Conservation (phyloP, 192 early-diverging fungal species). For the Entophlyctis luteolus region DNA sequence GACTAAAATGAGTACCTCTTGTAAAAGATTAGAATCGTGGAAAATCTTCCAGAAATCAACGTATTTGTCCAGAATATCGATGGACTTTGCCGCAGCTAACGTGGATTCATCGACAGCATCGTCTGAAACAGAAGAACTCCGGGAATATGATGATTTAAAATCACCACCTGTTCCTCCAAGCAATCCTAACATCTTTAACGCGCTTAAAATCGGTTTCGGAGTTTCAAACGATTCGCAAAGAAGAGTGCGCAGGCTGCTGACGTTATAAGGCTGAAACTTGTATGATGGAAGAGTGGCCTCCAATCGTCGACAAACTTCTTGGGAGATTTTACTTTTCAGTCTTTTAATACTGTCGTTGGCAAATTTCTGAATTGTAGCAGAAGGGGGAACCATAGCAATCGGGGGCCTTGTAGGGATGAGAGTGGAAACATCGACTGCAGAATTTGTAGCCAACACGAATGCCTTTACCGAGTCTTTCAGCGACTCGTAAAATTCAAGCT, state of each 20-base stretch:
- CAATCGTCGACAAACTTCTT: background rate
- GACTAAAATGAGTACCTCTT: background rate
- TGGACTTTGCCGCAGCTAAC: too few relatives aligned
- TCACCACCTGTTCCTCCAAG: background rate
- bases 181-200: constrained; percentile 4
- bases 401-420: background rate
- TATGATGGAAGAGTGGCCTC: background rate
- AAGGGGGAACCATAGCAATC: background rate
- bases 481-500: background rate
- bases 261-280: constrained; percentile 3
- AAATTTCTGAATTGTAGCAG: background rate
- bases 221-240: background rate
- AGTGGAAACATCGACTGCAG: background rate
- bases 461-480: background rate
- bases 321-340: background rate
- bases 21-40: background rate
- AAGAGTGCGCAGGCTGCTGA: background rate
- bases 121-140: too few relatives aligned
- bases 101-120: too few relatives aligned
- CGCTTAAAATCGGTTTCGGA: background rate
- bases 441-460: background rate
- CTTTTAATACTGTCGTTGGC: background rate
- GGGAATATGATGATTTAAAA: background rate
- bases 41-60: background rate
- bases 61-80: background rate